phyloP scores from a whole-genome alignment of 2,329 filamentous ascomycete species.

The Cladophialophora carrionii region DNA sequence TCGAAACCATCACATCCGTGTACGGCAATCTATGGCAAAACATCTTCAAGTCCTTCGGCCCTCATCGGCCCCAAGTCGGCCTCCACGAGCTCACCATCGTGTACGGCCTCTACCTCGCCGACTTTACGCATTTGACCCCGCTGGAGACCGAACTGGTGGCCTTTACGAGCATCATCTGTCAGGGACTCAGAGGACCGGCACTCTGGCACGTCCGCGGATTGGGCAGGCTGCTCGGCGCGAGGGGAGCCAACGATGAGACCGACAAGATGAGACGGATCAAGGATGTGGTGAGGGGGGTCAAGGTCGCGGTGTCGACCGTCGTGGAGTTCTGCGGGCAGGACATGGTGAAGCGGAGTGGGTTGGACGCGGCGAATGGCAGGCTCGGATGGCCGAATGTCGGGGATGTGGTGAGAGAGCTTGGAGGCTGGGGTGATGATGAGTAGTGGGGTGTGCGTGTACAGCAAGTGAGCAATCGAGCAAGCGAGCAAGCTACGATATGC shows the following conservation, averaged over 20 bases:
- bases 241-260: slow-evolving; percentile 31
- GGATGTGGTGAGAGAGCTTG: slow-evolving; percentile 37
- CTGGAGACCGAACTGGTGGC: slow-evolving; percentile 53
- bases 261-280: slow-evolving; percentile 30
- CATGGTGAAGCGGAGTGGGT: slow-evolving; percentile 30
- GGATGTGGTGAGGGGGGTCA: slow-evolving; percentile 33
- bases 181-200: slow-evolving; percentile 41
- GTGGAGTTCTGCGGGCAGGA: slow-evolving; percentile 36
- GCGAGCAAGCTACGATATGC: background rate
- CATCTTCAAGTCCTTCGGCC: slow-evolving; percentile 43
- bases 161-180: slow-evolving; percentile 40
- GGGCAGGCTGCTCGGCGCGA: slow-evolving; percentile 43
- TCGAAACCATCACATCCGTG: slow-evolving; percentile 40
- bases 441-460: background rate
- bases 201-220: slow-evolving; percentile 53
- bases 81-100: slow-evolving; percentile 74
- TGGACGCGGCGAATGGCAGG: slow-evolving; percentile 24
- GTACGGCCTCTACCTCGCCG: slow-evolving; percentile 62
- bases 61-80: slow-evolving; percentile 56
- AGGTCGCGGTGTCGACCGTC: slow-evolving; percentile 29
- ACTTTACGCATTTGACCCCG: slow-evolving; percentile 47
- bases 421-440: slow-evolving; percentile 37
- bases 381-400: slow-evolving; percentile 37
- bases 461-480: background rate
- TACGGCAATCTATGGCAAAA: slow-evolving; percentile 41